Base-by-base conservation (phyloP, 108 stramenopile species). In the Stephanodiscus triporus region DNA sequence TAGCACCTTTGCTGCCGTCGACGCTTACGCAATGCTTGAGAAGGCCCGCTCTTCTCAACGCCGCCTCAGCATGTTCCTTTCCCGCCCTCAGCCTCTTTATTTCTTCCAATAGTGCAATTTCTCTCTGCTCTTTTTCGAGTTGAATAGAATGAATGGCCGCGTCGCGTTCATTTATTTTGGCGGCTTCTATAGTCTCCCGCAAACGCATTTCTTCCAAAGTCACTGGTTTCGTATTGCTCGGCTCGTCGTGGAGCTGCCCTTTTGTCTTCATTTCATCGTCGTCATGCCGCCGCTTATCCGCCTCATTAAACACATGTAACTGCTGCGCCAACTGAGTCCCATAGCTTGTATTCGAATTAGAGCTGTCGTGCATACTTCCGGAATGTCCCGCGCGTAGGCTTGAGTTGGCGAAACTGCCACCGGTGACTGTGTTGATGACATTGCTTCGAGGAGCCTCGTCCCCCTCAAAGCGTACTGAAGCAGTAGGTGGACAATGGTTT, bases 51-150 rank as follows among this genome's bases (percentile, higher is more conserved):
- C 51, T 16, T 26, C 11, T 53, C 36, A 67, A 49, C 26, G 50
- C 66, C 37, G 11, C 34, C 66, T 54, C 66, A 0, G 66, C 66
- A 24, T n/a, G 50, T 38, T 67, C 51, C 32, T 67, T 67, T n/a
- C 20, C 66, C n/a, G 51, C 30, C 20, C 37, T 67, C n/a, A 67
- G 50, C 36, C 17, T 42, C 17, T 32, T 8, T 34, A 67, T 54
- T 53, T 67, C 66, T 24, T 67, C 30, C 47, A 67, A 23, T 27
- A 66, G 14, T 17, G 27, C 19, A 17, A n/a, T 30, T 19, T 66
- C 66, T 32, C 34, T 54, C 48, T 17, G n/a, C 19, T 20, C 16
- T 17, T 64, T 43, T 27, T 64, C 63, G 26, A 27, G 48, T 34
- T 36, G 50, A 19, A 17, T 13, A 34, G 27, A n/a, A n/a, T 34